Evolutionary conservation across 2,329 filamentous ascomycete genomes (phyloP), one percentile per base, ranked within the genome.

Genomic region (Cadophora gregata): DNA sequence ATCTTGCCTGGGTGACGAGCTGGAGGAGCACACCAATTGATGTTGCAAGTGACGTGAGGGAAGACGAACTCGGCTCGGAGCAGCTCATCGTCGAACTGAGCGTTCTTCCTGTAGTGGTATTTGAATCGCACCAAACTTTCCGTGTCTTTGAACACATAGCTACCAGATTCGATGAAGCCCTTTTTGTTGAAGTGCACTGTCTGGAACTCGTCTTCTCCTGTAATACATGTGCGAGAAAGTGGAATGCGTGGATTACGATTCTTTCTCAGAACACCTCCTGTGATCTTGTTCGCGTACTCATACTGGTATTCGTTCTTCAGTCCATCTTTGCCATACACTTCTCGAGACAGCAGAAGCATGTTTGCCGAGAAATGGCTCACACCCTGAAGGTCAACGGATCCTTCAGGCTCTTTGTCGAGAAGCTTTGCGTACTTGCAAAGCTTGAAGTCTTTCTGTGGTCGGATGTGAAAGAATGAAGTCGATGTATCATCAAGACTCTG

Each of bases 21-120:
- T 3, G 83, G 83, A 63, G 84, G 82, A 33, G 82, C 82, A 70
- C 81, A 84, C 84, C 84, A 86, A 27, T 82, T 82, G 1, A 86
- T 83, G 16, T 82, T 85, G 70, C 81, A 83, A 48, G 80, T 84
- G 68, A 86, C 82, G 71, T 86, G 83, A 4, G 82, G 80, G 62
- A 86, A 78, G 0, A 81, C 79, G 68, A 84, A 86, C 67, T 86
- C 85, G 0, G 83, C 85, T 58, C 84, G 80, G 2, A 87, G 78
- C n/a, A 87, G 78, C 66, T 86, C 84, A 71, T 85, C 84, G 27
- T 82, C 83, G 65, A 83, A 85, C 42, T 80, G 81, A 14, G 83
- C 81, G 64, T 83, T 82, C 71, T 85, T 84, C 51, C 84, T 81
- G 72, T 87, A 86, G 69, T 83, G 80, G 64, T 84, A 85, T 67